A percentile compares a stretch with the other conserved stretches of the same genome.
phyloP scores from a whole-genome alignment of 106 monocot species.

The Allium cepa region DNA sequence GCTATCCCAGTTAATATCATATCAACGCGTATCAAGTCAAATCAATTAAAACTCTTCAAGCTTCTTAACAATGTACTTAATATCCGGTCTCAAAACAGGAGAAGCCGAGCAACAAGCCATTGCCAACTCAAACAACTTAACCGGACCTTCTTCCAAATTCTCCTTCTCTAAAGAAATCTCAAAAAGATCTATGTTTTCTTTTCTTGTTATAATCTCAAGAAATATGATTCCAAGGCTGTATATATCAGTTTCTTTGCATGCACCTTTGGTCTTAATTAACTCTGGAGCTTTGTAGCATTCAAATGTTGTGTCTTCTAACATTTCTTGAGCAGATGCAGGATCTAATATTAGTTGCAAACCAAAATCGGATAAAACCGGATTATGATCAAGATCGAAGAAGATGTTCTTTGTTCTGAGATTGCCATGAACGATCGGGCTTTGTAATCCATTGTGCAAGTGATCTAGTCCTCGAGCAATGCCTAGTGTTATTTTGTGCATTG shows the following conservation, averaged over 20 bases:
- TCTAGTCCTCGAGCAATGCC: conserved; percentile 78
- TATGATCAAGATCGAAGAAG: conserved; percentile 44
- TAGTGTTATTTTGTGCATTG: conserved; percentile 49
- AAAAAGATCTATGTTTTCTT: conserved; percentile 33
- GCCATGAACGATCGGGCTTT: conserved; percentile 68
- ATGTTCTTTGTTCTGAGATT: conserved; percentile 86
- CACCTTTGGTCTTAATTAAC: conserved; percentile 84
- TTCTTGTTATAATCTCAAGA: conserved; percentile 72
- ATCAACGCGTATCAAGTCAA: no score
- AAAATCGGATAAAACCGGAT: conserved; percentile 71
- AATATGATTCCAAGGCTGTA: conserved; percentile 86
- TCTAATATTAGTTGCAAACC: conserved; percentile 78
- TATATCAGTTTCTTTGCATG: conserved; percentile 54
- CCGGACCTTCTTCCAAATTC: conserved; percentile 29
- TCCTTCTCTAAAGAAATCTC: conserved; percentile 26
- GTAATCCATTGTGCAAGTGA: conserved; percentile 69
- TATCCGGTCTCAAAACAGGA: conserved; percentile 66
- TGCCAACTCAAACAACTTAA: conserved; percentile 61
- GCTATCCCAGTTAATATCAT: no score
- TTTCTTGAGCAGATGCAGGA: conserved; percentile 54
- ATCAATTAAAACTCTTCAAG: conserved; percentile 37
- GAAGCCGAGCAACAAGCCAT: conserved; percentile 85
- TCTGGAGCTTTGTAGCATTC: conserved; percentile 92
- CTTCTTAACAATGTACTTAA: conserved; percentile 37
- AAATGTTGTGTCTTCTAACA: conserved; percentile 55